Conservation (phyloP, 495 filamentous ascomycete species). For the Podospora didyma region DNA sequence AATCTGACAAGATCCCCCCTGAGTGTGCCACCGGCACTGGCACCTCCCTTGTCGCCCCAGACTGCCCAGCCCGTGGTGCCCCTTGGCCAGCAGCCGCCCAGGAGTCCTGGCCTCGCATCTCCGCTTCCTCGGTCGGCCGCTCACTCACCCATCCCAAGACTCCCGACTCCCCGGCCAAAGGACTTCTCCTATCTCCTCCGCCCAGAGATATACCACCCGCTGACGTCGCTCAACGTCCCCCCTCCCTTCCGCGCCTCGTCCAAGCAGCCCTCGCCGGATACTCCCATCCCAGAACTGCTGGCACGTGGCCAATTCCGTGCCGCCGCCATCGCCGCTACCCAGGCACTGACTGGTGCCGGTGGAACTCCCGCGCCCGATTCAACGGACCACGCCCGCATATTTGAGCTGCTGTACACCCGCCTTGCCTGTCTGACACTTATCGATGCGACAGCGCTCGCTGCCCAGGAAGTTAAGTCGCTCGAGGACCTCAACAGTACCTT, state of each 20-base stretch:
- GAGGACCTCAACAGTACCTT: constrained; percentile 75
- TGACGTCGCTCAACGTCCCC: constrained; percentile 63
- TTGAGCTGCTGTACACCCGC: constrained; percentile 75
- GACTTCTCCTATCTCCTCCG: constrained; percentile 77
- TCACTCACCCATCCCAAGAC: constrained; percentile 17
- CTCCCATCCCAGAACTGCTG: constrained; percentile 53
- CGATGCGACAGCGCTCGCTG: constrained; percentile 64
- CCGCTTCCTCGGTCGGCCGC: constrained; percentile 22
- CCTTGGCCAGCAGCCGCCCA: constrained; percentile 1
- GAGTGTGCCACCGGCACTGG: no score
- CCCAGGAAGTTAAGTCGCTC: constrained; percentile 78
- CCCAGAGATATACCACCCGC: constrained; percentile 75
- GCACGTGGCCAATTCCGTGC: constrained; percentile 60
- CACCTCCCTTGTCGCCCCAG: constrained; percentile 23
- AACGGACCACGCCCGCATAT: constrained; percentile 60
- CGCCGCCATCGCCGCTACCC: constrained; percentile 68
- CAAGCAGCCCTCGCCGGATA: constrained; percentile 41
- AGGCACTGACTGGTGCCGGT: constrained; percentile 54
- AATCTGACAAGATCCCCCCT: constrained; percentile 11
- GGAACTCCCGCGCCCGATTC: constrained; percentile 42
- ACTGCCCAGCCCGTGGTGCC: constrained; percentile 6
- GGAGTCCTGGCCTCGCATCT: constrained; percentile 10
- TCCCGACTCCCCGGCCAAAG: constrained; percentile 41
- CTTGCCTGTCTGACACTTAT: constrained; percentile 77
- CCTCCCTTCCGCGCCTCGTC: constrained; percentile 53